Percentiles rank a stretch among this genome's conserved stretches.
These are phyloP conservation scores for Pseudomonodictys pantanalensis DNA, from an alignment of 495 filamentous ascomycete genomes.

Conservation along the genomic window DNA sequence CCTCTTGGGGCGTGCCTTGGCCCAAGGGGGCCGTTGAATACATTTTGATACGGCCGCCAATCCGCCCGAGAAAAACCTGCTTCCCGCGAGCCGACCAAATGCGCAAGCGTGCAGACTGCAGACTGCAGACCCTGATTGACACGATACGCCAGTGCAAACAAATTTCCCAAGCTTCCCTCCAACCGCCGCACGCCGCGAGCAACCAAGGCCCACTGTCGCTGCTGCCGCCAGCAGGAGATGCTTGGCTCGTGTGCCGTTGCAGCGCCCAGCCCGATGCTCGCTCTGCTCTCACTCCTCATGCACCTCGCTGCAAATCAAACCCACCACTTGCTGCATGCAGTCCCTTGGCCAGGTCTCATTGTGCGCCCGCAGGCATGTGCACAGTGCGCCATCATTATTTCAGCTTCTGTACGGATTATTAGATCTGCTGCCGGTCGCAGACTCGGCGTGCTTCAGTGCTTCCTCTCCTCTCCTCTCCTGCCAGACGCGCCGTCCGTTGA, in stretches of 20 bases:
- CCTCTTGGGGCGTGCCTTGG: no score
- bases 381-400: neutral
- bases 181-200: constrained; percentile 1
- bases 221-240: neutral
- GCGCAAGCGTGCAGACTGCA: neutral
- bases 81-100: neutral
- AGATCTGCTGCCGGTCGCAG: neutral
- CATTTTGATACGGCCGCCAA: no score
- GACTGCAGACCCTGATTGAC: constrained; percentile 3
- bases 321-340: neutral
- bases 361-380: neutral
- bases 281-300: neutral
- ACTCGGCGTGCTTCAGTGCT: neutral
- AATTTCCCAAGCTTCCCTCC: neutral
- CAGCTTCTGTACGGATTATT: neutral
- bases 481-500: neutral
- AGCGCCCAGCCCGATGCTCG: neutral
- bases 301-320: constrained; percentile 1
- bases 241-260: neutral
- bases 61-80: neutral
- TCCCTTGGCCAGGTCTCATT: neutral
- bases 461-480: neutral
- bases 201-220: neutral
- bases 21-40: no score
- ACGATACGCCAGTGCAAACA: neutral